Percentiles rank a stretch among this genome's conserved stretches.
phyloP scores from a whole-genome alignment of 1,139 yeast species.

The Barnettozyma hawaiiensis region DNA sequence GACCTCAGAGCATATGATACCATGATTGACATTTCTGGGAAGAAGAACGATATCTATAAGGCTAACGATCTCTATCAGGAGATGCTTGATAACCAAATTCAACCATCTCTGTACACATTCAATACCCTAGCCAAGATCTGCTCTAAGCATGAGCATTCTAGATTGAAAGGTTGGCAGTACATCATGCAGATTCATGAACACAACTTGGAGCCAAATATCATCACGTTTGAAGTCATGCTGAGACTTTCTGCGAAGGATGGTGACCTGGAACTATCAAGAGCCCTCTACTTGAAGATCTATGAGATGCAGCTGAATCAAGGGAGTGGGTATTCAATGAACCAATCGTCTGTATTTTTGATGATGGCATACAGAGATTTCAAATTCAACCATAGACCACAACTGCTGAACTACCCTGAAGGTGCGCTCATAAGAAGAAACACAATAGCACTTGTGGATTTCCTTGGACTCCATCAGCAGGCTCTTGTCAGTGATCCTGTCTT shows the following conservation, averaged over 20 bases:
- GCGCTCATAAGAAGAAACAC: slow-evolving; percentile 42
- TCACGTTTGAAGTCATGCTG: slow-evolving; percentile 63
- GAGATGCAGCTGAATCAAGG: slow-evolving; percentile 32
- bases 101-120: slow-evolving; percentile 46
- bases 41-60: slow-evolving; percentile 57
- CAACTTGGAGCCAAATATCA: slow-evolving; percentile 30
- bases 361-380: slow-evolving; percentile 48
- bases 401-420: slow-evolving; percentile 42
- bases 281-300: slow-evolving; percentile 55
- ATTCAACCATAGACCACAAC: slow-evolving; percentile 34
- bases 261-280: slow-evolving; percentile 69
- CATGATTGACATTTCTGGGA: slow-evolving; percentile 61
- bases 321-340: slow-evolving; percentile 25
- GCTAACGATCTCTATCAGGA: slow-evolving; percentile 76
- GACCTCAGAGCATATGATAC: slow-evolving; percentile 62
- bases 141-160: slow-evolving; percentile 43
- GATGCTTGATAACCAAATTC: slow-evolving; percentile 43
- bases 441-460: slow-evolving; percentile 33
- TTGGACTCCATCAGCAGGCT: slow-evolving; percentile 20
- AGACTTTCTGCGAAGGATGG: slow-evolving; percentile 74
- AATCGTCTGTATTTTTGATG: slow-evolving; percentile 49
- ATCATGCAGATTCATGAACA: slow-evolving; percentile 58
- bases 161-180: slow-evolving; percentile 69
- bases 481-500: slow-evolving; percentile 26
- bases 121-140: slow-evolving; percentile 73